Percentiles rank a stretch among this genome's conserved stretches.
These are phyloP conservation scores for Hippophae gyantsensis DNA, from an alignment of 306 rosid species.

Conservation along the genomic window DNA sequence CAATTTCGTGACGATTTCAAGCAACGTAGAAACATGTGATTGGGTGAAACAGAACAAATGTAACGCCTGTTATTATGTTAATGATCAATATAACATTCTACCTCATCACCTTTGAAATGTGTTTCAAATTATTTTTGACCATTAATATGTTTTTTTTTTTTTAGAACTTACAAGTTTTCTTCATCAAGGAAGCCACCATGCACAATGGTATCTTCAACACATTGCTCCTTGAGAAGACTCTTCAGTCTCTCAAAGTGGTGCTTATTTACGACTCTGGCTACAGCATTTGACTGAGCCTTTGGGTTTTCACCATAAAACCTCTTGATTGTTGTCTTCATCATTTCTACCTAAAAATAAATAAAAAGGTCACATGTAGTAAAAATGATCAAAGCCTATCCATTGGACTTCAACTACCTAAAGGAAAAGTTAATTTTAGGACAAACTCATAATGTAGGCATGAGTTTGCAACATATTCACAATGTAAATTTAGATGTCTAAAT, in stretches of 20 bases:
- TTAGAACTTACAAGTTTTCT: conserved; percentile 41
- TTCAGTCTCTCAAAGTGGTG: conserved; percentile 48
- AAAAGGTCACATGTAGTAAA: conserved; percentile 1
- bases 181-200: conserved; percentile 70
- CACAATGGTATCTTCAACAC: conserved; percentile 58
- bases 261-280: conserved; percentile 55
- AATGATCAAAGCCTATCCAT: too few relatives aligned
- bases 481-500: not conserved
- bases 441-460: not conserved
- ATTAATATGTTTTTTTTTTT: too few relatives aligned
- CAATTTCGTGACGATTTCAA: too few relatives aligned
- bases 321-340: conserved; percentile 38
- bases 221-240: conserved; percentile 59
- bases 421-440: not conserved
- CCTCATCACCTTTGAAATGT: too few relatives aligned
- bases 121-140: too few relatives aligned
- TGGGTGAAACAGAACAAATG: too few relatives aligned
- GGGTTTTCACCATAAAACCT: conserved; percentile 56
- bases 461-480: not conserved
- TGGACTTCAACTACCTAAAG: too few relatives aligned
- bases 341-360: conserved; percentile 39
- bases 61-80: too few relatives aligned
- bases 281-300: conserved; percentile 27
- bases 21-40: too few relatives aligned
- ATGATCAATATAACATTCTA: too few relatives aligned